These are phyloP conservation scores for Skeletonema potamos DNA, from an alignment of 108 stramenopile species.

Conservation along the genomic window DNA sequence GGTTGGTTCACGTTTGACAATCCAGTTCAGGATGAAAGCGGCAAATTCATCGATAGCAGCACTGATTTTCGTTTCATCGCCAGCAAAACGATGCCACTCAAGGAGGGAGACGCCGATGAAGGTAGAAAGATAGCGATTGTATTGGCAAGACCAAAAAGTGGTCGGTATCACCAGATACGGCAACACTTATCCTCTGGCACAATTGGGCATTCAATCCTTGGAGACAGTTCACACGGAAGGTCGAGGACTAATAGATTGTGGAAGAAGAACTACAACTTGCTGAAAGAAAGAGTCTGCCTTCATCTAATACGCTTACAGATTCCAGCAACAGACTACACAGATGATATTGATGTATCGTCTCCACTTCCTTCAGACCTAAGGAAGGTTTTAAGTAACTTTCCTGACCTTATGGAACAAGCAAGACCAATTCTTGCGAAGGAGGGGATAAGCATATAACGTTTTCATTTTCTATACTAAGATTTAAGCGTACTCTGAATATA, in stretches of 20 bases:
- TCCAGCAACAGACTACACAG: slow-evolving; percentile 36
- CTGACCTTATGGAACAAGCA: slow-evolving; percentile 25
- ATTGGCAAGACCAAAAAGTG: slow-evolving; percentile 40
- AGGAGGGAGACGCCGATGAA: slow-evolving; percentile 16
- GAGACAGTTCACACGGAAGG: slow-evolving; percentile 23
- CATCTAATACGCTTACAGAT: slow-evolving; percentile 33
- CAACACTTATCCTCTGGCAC: slow-evolving; percentile 48
- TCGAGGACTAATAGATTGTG: slow-evolving; percentile 38
- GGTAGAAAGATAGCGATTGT: slow-evolving; percentile 38
- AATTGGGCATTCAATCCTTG: slow-evolving; percentile 44
- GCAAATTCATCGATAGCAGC: slow-evolving; percentile 25
- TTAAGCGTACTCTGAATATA: slow-evolving; percentile 77
- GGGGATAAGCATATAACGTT: slow-evolving; percentile 5
- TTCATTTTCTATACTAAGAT: not conserved
- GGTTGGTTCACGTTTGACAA: slow-evolving; percentile 48
- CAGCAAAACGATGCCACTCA: slow-evolving; percentile 6
- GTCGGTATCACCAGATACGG: slow-evolving; percentile 66
- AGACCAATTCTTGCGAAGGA: slow-evolving; percentile 11
- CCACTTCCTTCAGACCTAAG: slow-evolving; percentile 35
- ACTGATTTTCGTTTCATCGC: slow-evolving; percentile 44
- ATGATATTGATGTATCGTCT: slow-evolving; percentile 42
- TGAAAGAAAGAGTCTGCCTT: slow-evolving; percentile 39
- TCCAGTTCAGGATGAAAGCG: slow-evolving; percentile 46
- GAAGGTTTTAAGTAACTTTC: slow-evolving; percentile 26
- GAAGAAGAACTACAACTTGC: slow-evolving; percentile 31